Percentiles rank a stretch among this genome's conserved stretches.
Evolutionary conservation across 2,329 filamentous ascomycete genomes (phyloP).

Genomic region (Fusarium buharicum): DNA sequence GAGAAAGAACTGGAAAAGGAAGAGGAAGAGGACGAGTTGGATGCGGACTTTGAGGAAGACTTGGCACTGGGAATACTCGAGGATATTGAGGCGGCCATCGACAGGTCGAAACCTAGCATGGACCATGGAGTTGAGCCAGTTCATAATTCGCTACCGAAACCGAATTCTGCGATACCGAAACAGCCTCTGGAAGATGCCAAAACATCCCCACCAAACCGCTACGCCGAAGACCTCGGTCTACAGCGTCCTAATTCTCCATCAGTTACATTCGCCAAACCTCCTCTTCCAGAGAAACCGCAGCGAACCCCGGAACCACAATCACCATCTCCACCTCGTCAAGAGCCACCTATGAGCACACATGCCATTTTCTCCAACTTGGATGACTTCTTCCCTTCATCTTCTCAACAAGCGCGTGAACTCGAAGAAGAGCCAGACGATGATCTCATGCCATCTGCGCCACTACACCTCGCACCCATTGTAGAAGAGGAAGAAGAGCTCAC

Average conservation of each 20-base stretch:
- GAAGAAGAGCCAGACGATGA: conserved; percentile 49
- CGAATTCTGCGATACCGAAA: neutral
- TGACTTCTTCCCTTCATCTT: conserved; percentile 66
- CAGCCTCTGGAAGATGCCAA: neutral
- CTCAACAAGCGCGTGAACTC: conserved; percentile 65
- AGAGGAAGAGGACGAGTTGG: conserved; percentile 43
- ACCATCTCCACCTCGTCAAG: conserved; percentile 31
- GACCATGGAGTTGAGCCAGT: neutral
- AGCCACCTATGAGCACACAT: conserved; percentile 59
- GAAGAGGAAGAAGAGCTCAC: conserved; percentile 23
- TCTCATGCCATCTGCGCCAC: conserved; percentile 6
- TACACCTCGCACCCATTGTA: conserved; percentile 18
- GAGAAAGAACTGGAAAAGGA: conserved; percentile 29
- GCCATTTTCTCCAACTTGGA: conserved; percentile 63
- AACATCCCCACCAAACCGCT: conserved; percentile 9
- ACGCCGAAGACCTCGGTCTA: conserved; percentile 39
- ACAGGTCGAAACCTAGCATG: neutral
- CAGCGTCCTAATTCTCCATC: conserved; percentile 10
- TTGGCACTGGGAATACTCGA: conserved; percentile 42
- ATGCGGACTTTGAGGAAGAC: conserved; percentile 43
- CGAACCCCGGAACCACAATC: conserved; percentile 23
- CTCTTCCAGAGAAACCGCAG: conserved; percentile 7
- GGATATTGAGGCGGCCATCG: conserved; percentile 34
- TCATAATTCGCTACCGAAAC: neutral
- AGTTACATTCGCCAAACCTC: conserved; percentile 2